phyloP scores from a whole-genome alignment of 2,329 filamentous ascomycete genomes.

The Penicillium sp. region DNA sequence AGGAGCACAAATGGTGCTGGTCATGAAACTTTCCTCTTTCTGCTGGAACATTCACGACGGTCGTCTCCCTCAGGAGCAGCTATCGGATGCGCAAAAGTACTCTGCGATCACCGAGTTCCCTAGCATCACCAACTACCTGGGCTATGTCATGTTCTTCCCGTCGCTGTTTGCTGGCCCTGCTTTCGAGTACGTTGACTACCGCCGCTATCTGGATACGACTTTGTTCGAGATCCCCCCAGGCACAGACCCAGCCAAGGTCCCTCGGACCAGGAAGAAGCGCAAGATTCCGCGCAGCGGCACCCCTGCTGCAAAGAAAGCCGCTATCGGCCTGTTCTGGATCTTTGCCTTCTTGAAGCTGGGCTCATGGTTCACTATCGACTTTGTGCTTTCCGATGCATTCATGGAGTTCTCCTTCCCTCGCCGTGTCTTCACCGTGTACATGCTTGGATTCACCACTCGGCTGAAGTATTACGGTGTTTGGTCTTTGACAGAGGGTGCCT shows the following conservation, averaged over 20 bases:
- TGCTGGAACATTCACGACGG: slow-evolving; percentile 99
- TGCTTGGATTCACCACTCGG: slow-evolving; percentile 80
- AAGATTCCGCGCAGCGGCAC: slow-evolving; percentile 90
- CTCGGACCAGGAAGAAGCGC: slow-evolving; percentile 85
- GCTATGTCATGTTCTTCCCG: slow-evolving; percentile 95
- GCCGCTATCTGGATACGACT: slow-evolving; percentile 86
- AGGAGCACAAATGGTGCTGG: slow-evolving; percentile 93
- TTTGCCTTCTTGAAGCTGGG: slow-evolving; percentile 76
- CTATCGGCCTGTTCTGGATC: slow-evolving; percentile 78
- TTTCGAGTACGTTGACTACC: slow-evolving; percentile 94
- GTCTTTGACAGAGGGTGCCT: slow-evolving; percentile 90
- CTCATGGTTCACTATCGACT: slow-evolving; percentile 66
- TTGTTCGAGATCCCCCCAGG: slow-evolving; percentile 89
- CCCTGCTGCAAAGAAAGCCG: slow-evolving; percentile 79
- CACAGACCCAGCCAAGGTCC: slow-evolving; percentile 82
- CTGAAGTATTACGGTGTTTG: slow-evolving; percentile 98
- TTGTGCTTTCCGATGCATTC: slow-evolving; percentile 71
- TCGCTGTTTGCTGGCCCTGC: slow-evolving; percentile 86
- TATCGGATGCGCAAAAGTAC: slow-evolving; percentile 87
- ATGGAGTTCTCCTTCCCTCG: slow-evolving; percentile 71
- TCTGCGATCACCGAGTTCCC: slow-evolving; percentile 79
- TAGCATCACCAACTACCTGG: slow-evolving; percentile 77
- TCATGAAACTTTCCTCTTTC: slow-evolving; percentile 97
- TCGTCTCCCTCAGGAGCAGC: slow-evolving; percentile 73
- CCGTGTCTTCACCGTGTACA: slow-evolving; percentile 79